Evolutionary conservation across 2,329 filamentous ascomycete genomes (phyloP).

Genomic region (Colletotrichum gloeosporioides): DNA sequence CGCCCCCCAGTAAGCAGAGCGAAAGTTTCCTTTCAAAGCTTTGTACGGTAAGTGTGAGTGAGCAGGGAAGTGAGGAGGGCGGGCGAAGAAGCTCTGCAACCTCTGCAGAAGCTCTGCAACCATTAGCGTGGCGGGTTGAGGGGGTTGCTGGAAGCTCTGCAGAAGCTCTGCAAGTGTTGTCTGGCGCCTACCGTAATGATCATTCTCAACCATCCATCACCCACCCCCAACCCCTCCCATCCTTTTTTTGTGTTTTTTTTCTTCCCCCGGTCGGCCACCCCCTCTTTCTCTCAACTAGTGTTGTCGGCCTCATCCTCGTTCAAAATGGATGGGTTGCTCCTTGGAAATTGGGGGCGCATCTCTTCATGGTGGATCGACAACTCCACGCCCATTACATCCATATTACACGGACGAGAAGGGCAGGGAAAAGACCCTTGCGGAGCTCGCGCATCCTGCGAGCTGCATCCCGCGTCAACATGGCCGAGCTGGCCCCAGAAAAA

Average conservation of each 20-base stretch:
- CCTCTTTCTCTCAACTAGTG: not conserved
- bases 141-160: conserved; percentile 15
- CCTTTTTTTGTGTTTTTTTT: not conserved
- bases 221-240: not conserved
- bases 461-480: not conserved
- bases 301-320: not conserved
- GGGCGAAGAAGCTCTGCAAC: not conserved
- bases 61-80: not conserved
- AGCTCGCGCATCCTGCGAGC: not conserved
- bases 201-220: not conserved
- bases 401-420: not conserved
- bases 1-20: not conserved
- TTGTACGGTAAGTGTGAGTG: not conserved
- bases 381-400: conserved; percentile 16
- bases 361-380: conserved; percentile 10
- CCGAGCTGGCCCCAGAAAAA: not conserved
- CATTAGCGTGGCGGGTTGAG: conserved; percentile 1
- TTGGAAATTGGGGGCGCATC: not conserved
- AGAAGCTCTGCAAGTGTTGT: conserved; percentile 17
- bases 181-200: not conserved
- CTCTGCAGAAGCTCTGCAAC: conserved; percentile 21
- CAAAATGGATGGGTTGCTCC: not conserved
- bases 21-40: conserved; percentile 5
- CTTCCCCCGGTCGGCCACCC: not conserved
- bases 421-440: not conserved